These are phyloP conservation scores for Castanea mollissima DNA, from an alignment of 306 rosid genomes.

Conservation along the genomic window DNA sequence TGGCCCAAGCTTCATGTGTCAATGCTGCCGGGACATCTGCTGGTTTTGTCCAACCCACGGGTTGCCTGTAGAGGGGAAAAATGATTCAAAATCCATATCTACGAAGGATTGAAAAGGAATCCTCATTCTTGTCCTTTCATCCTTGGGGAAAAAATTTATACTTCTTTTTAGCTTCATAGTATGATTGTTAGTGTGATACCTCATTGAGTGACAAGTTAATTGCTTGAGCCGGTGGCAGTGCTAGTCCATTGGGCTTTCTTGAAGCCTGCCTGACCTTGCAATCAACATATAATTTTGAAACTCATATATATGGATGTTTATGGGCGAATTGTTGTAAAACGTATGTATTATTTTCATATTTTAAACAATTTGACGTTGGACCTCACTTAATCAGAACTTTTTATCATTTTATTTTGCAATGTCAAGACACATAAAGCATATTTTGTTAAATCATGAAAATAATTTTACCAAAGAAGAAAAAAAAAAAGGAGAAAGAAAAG, in stretches of 20 bases:
- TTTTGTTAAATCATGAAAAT: too few species aligned
- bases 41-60: conserved; percentile 31
- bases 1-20: conserved; percentile 16
- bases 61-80: conserved; percentile 15
- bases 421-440: too few species aligned
- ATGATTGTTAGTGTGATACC: background rate
- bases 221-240: conserved; percentile 19
- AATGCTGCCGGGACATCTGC: conserved; percentile 25
- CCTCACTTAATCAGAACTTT: too few species aligned
- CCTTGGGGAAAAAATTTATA: background rate
- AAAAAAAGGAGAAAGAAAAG: too few species aligned
- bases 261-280: conserved; percentile 12
- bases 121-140: background rate
- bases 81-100: background rate
- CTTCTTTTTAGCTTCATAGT: background rate
- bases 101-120: background rate
- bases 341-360: too few species aligned
- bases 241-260: conserved; percentile 5
- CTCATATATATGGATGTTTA: too few species aligned
- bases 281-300: background rate
- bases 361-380: too few species aligned
- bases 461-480: too few species aligned
- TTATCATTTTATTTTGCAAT: too few species aligned
- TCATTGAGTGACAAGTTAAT: background rate
- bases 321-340: too few species aligned